Evolutionary conservation across 106 monocot species (phyloP).

Genomic region (Platanthera zijinensis): DNA sequence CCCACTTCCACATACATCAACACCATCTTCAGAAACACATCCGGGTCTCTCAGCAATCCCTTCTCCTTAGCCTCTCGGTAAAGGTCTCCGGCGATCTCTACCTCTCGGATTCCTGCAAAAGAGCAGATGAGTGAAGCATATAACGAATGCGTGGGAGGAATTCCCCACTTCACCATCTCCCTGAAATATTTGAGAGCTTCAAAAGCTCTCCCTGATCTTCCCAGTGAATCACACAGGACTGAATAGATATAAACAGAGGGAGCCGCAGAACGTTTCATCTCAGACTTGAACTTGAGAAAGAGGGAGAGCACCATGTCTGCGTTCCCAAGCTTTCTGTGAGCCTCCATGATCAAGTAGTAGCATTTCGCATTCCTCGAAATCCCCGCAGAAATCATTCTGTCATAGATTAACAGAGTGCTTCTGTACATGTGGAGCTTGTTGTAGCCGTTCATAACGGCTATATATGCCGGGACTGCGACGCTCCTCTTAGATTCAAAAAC

Average conservation of each 20-base stretch:
- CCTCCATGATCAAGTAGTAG: slow-evolving; percentile 49
- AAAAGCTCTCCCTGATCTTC: slow-evolving; percentile 37
- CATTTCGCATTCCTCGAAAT: slow-evolving; percentile 16
- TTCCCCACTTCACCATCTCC: slow-evolving; percentile 48
- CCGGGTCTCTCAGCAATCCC: slow-evolving; percentile 43
- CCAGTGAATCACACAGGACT: slow-evolving; percentile 68
- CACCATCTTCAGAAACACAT: slow-evolving; percentile 49
- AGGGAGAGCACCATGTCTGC: slow-evolving; percentile 37
- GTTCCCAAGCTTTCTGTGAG: slow-evolving; percentile 36
- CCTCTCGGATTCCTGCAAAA: slow-evolving; percentile 59
- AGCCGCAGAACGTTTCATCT: slow-evolving; percentile 3
- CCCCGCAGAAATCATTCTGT: slow-evolving; percentile 24
- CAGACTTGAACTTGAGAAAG: slow-evolving; percentile 35
- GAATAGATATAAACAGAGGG: slow-evolving; percentile 27
- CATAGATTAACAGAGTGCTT: slow-evolving; percentile 35
- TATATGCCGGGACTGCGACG: slow-evolving; percentile 22
- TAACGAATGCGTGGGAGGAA: slow-evolving; percentile 25
- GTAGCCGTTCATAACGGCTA: slow-evolving; percentile 55
- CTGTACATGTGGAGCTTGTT: slow-evolving; percentile 91
- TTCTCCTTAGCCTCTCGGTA: slow-evolving; percentile 50
- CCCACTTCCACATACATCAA: slow-evolving; percentile 69
- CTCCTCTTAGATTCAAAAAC: slow-evolving; percentile 23
- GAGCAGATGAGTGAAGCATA: slow-evolving; percentile 61
- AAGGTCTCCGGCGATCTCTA: slow-evolving; percentile 50
- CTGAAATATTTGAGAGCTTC: slow-evolving; percentile 56